phyloP scores from a whole-genome alignment of 371 early-diverging fungal species.

The Phascolomyces articulosus region DNA sequence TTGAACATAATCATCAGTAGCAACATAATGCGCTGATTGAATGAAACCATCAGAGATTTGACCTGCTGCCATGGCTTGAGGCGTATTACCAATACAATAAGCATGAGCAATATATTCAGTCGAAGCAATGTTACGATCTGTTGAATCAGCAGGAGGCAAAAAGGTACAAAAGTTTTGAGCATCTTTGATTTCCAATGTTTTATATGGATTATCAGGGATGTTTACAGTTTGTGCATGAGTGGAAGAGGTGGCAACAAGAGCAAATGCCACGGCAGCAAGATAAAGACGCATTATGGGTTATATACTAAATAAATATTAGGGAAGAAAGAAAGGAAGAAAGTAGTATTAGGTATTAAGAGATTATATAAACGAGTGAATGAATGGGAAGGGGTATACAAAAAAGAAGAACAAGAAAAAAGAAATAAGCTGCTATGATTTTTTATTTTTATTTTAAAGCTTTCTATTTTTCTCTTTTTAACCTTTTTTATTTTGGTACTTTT shows the following conservation, averaged over 20 bases:
- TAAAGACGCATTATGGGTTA: background rate
- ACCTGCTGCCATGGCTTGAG: slow-evolving; percentile 45
- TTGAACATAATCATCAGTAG: slow-evolving; percentile 52
- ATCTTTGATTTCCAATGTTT: slow-evolving; percentile 31
- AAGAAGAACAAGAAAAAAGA: background rate
- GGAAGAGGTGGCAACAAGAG: slow-evolving; percentile 6
- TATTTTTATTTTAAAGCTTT: background rate
- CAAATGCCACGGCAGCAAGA: background rate
- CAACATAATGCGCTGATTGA: slow-evolving; percentile 50
- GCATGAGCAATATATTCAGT: slow-evolving; percentile 51
- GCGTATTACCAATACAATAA: slow-evolving; percentile 52
- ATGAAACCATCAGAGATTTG: slow-evolving; percentile 53
- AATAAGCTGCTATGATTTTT: background rate
- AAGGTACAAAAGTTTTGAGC: slow-evolving; percentile 55
- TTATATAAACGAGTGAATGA: background rate
- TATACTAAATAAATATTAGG: too few species aligned
- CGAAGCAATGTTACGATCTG: slow-evolving; percentile 45
- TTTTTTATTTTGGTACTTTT: background rate
- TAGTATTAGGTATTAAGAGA: too few species aligned
- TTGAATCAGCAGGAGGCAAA: slow-evolving; percentile 48
- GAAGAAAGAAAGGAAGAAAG: too few species aligned
- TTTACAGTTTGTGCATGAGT: background rate
- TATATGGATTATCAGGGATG: background rate
- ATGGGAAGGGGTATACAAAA: background rate
- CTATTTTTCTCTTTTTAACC: background rate